Percentiles rank a stretch among this genome's conserved stretches.
Evolutionary conservation across 371 early-diverging fungal species (phyloP).

Genomic region (Apophysomyces variabilis): DNA sequence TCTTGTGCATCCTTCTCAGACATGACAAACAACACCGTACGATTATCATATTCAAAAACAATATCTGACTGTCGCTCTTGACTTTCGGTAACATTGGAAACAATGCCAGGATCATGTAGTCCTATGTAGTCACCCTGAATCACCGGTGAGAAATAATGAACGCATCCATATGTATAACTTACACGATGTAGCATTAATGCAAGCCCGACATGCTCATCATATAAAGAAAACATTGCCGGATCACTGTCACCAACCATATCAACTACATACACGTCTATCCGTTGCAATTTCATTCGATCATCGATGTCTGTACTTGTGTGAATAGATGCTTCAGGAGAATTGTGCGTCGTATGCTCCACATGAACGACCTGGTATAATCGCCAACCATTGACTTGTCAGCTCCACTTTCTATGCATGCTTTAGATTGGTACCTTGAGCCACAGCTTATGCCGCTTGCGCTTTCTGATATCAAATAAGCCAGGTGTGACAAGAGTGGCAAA

Average conservation of each 20-base stretch:
- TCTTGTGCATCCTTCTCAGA: conserved; percentile 44
- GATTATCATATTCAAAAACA: conserved; percentile 32
- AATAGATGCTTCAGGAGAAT: conserved; percentile 8
- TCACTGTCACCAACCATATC: conserved; percentile 39
- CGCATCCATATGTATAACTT: conserved; percentile 2
- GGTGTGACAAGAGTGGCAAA: conserved; percentile 14
- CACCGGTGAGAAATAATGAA: neutral
- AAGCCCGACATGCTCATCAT: conserved; percentile 35
- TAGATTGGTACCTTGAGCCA: conserved; percentile 37
- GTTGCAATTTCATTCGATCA: conserved; percentile 17
- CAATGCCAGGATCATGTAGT: conserved; percentile 29
- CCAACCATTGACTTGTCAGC: neutral
- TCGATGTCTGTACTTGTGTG: conserved; percentile 2
- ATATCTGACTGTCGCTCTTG: conserved; percentile 31
- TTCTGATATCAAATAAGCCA: neutral
- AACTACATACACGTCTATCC: conserved; percentile 35
- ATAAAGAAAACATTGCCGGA: conserved; percentile 35
- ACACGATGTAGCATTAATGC: conserved; percentile 30
- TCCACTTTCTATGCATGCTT: neutral
- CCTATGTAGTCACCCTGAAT: conserved; percentile 45
- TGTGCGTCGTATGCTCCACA: conserved; percentile 33
- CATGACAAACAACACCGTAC: conserved; percentile 47
- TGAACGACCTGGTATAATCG: conserved; percentile 29
- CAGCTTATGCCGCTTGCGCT: conserved; percentile 16
- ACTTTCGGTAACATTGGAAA: conserved; percentile 19